Evolutionary conservation across 495 filamentous ascomycete genomes (phyloP).

Genomic region (Venustampulla echinocandica): DNA sequence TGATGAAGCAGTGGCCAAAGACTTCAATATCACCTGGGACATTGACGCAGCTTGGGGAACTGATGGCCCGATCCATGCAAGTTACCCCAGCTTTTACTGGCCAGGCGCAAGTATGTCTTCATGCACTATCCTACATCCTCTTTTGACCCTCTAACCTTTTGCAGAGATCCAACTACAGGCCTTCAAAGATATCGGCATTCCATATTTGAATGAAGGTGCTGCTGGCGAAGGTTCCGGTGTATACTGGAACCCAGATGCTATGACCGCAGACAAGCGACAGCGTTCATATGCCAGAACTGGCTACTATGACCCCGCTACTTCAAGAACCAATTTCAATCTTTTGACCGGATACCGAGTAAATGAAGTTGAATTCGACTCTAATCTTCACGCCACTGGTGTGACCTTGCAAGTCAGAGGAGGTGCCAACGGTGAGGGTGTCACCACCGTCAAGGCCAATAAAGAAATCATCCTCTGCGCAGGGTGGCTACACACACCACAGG

Average conservation of each 20-base stretch:
- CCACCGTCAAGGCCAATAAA: background rate
- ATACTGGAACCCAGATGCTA: background rate
- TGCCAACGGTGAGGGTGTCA: background rate
- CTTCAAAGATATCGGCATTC: background rate
- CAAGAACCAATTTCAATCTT: background rate
- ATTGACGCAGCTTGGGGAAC: background rate
- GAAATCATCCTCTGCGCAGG: conserved; percentile 9
- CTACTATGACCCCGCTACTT: background rate
- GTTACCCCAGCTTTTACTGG: conserved; percentile 4
- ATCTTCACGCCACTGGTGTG: background rate
- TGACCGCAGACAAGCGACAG: background rate
- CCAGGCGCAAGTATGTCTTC: background rate
- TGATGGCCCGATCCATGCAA: conserved; percentile 1
- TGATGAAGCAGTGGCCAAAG: background rate
- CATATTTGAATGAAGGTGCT: background rate
- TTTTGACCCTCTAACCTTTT: no score
- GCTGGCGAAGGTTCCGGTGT: background rate
- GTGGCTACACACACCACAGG: background rate
- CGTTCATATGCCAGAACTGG: background rate
- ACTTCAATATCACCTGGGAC: conserved; percentile 3
- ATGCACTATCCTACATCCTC: no score
- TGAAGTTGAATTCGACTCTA: background rate
- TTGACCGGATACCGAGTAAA: background rate
- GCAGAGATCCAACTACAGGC: background rate
- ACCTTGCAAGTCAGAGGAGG: background rate